Evolutionary conservation across 139 green algal genomes (phyloP), one percentile per base, ranked within the genome.

Genomic region (Astrephomene gubernaculifera): DNA sequence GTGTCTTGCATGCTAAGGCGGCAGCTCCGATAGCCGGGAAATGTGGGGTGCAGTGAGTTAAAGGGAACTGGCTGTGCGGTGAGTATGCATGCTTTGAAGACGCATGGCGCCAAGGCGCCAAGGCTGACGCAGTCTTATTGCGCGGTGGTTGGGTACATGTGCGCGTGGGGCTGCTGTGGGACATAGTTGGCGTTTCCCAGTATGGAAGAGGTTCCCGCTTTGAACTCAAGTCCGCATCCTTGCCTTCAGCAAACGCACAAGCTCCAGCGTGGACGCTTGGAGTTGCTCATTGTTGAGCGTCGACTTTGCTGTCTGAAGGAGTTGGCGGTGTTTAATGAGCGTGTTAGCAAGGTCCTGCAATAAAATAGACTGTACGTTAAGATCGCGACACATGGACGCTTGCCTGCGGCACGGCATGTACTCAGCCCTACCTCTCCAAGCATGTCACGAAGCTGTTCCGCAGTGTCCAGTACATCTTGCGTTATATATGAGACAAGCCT

Each of bases 401-500:
- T n/a, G n/a, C n/a, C n/a, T n/a, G n/a, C n/a, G n/a, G 6, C 25
- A 43, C 44, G 70, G 41, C 61, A 84, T 74, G 78, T 79, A 64
- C 38, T 71, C 35, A n/a, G 38, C n/a, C 63, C 25, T 65, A 91
- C 88, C 88, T 89, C 88, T 41, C 88, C 88, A 5, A 91, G 64
- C 36, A 91, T 72, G 49, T 91, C 88, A 0, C 65, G 72, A 3
- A 91, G 79, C 71, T 89, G 83, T 44, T 91, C 88, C 29, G 83
- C 83, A 10, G 88, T 89, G 41, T 91, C 88, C 31, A 91, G 33
- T 21, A 89, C 88, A 54, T 91, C 88, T 54, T 84, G 64, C 14
- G 88, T 89, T 4, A 91, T 82, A 43, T 87, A 89, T 1, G 83
- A 88, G 10, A 91, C 74, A 9, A 91, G 64, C n/a, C 88, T 91